Base-by-base conservation (phyloP, 495 filamentous ascomycete species). In the Penicillium ochrochloron region DNA sequence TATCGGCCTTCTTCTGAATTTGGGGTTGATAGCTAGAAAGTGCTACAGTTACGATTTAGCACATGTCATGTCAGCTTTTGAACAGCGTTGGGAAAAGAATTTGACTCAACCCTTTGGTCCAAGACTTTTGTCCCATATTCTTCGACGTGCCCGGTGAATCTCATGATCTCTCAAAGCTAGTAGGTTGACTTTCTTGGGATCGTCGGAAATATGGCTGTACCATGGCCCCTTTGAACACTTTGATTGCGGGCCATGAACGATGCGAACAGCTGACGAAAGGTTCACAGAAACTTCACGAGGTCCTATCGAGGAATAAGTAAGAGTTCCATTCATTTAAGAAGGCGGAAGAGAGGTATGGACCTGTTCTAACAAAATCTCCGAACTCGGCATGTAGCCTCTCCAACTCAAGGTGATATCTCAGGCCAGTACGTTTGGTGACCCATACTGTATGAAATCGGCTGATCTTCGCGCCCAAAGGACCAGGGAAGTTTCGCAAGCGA, bases 401-500 rank as follows among this genome's bases (percentile, higher is more conserved):
- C 10, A 80, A 62, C 37, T 79, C 72, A 0, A 72, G 46, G 61
- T 76, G 73, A 25, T 82, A 79, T 37, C 72, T 70, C 12, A 76
- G 65, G 1, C 75, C 71, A 44, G 62, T 54, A 17, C 63, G 74
- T 48, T 56, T 67, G 56, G 41, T 78, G 56, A 67, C 78, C 72
- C 68, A 73, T 80, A n/a, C 33, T 11, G 57, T 57, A 17, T 62
- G 63, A 8, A 84, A 72, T 31, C 80, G 82, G 8, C 73, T 74
- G 60, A 86, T 62, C 61, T 70, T 62, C 21, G 82, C 78, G 3
- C 63, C n/a, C 23, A 69, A 61, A 1, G 83, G 80, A 0, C 83
- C 84, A 2, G 79, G 79, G 60, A 84, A 84, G 10, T 62, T 59
- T 15, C 76, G 67, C 4, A 85, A 66, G 1, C 71, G 75, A 68